Evolutionary conservation across 129 eudicot species (phyloP).

Genomic region (Kitagawia praeruptora): DNA sequence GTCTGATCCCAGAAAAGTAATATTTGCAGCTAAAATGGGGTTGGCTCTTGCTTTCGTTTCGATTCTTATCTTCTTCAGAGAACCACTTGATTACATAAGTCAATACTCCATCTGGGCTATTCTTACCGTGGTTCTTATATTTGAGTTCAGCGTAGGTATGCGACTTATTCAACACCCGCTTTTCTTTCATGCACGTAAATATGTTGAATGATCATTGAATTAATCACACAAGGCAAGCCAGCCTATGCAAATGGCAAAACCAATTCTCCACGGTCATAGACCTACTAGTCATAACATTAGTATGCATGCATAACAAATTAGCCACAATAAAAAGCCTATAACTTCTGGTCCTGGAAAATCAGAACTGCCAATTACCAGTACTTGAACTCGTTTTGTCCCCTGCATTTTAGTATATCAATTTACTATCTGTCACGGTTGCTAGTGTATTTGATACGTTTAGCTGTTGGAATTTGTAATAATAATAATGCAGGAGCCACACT

Average conservation of each 20-base stretch:
- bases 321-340: too few relatives aligned
- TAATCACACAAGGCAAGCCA: too few relatives aligned
- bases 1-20: constrained; percentile 58
- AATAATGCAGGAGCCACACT: constrained; percentile 59
- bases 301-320: too few relatives aligned
- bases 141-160: constrained; percentile 86
- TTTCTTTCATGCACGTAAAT: too few relatives aligned
- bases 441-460: neutral
- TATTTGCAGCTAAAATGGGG: constrained; percentile 75
- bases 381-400: too few relatives aligned
- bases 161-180: neutral
- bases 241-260: too few relatives aligned
- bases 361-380: neutral
- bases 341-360: too few relatives aligned
- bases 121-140: constrained; percentile 77
- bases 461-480: neutral
- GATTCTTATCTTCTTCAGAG: constrained; percentile 61
- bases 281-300: too few relatives aligned
- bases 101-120: constrained; percentile 75
- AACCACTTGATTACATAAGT: constrained; percentile 43
- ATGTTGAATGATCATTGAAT: too few relatives aligned
- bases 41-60: constrained; percentile 62
- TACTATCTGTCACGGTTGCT: neutral
- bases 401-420: neutral
- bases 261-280: too few relatives aligned